phyloP scores from a whole-genome alignment of 208 protist species.

The Wallacemonas collosoma region DNA sequence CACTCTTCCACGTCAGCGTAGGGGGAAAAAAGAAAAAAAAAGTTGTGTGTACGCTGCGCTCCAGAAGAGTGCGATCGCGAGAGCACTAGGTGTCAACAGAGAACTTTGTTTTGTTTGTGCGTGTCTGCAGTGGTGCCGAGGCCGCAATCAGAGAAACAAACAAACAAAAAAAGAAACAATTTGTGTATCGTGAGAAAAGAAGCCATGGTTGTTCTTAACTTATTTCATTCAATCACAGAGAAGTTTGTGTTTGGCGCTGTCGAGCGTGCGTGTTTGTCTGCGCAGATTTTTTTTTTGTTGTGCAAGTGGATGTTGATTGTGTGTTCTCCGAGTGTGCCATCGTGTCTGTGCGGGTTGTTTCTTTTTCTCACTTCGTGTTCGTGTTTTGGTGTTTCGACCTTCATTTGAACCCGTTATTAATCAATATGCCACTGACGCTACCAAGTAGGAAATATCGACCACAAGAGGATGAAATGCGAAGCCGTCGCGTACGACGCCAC shows the following conservation, averaged over 20 bases:
- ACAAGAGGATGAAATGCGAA: conserved; percentile 2
- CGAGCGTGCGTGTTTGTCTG: too few relatives aligned
- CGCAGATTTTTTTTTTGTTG: background rate
- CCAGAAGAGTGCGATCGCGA: too few relatives aligned
- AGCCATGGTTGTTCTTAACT: background rate
- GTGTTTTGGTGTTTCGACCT: background rate
- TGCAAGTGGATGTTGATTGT: background rate
- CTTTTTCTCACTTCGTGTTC: background rate
- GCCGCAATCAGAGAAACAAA: background rate
- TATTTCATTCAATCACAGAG: background rate
- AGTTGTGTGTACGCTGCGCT: too few relatives aligned
- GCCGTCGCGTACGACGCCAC: background rate
- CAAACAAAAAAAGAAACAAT: background rate
- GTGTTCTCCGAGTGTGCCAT: background rate
- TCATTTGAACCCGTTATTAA: background rate
- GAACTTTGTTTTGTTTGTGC: too few relatives aligned
- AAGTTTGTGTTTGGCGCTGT: background rate
- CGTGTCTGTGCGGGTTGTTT: background rate
- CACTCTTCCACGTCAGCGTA: too few relatives aligned
- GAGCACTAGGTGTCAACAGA: too few relatives aligned
- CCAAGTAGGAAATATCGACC: background rate
- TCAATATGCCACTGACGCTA: background rate
- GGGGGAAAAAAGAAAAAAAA: too few relatives aligned
- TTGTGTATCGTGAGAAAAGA: background rate
- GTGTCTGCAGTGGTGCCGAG: too few relatives aligned